Base-by-base conservation (phyloP, 176 grass and related monocot species). In the Oryza nivara region DNA sequence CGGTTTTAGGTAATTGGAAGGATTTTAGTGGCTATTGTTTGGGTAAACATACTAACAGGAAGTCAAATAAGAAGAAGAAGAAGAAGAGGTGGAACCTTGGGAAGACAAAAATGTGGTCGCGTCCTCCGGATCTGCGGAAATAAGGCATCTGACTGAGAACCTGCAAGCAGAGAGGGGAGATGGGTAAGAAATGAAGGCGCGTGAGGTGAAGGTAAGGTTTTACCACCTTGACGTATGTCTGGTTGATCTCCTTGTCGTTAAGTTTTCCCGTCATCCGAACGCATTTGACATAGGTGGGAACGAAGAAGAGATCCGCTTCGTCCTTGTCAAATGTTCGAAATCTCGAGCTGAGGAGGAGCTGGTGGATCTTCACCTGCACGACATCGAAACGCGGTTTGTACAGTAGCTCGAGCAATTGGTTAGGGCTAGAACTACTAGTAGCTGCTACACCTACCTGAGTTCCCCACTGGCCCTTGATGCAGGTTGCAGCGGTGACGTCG, bases 401-500 rank as follows among this genome's bases (percentile, higher is more conserved):
- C 30, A 30, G 30, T 30, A 30, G 17, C 58, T 22, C 20, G 58
- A 14, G 19, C 14, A 68, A 41, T 41, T 41, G 76, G 5, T 2
- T 60, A 60, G 56, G 56, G 58, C 58, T 61, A 22, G 20, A 61
- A 61, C 22, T 61, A 52, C 46, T 48, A 41, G 40, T 49, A 52
- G 52, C 16, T 58, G 52, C 6, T 47, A 41, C 40, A 41, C 40
- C 40, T 41, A 95, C 96, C 88, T 98, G 93, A 16, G 96, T 98
- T 34, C 93, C 96, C 96, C 96, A 98, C 75, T 98, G 96, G 32
- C 93, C 96, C 91, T 99, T 99, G 75, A 94, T 61, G 91, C 96
- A 99, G 60, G 88, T 85, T 14, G 91, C 85, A 3, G 85, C 70
- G 45, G 85, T 34, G 88, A 98, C 80, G 28, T 38, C 43, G 75